Conservation (phyloP, 2,329 filamentous ascomycete species). For the Aspergillus piperis region DNA sequence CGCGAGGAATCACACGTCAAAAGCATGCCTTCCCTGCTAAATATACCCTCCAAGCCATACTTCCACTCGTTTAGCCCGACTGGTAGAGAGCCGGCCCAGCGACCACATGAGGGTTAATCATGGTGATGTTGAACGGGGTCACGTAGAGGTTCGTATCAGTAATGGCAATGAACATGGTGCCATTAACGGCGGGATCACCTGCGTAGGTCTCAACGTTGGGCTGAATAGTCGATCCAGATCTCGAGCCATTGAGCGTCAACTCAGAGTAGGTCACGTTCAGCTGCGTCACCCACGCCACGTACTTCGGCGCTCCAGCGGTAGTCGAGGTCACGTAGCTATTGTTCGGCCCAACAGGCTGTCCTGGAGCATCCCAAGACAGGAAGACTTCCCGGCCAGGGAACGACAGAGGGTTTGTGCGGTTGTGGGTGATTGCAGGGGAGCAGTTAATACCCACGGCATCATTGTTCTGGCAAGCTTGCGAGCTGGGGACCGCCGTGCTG, state of each 20-base stretch:
- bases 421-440: slow-evolving; percentile 65
- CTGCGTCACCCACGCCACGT: slow-evolving; percentile 75
- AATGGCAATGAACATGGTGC: slow-evolving; percentile 76
- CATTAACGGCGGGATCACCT: slow-evolving; percentile 70
- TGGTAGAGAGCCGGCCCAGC: slow-evolving; percentile 73
- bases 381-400: slow-evolving; percentile 73
- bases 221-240: slow-evolving; percentile 69
- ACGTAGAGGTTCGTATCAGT: slow-evolving; percentile 69
- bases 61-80: slow-evolving; percentile 60
- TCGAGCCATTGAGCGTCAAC: slow-evolving; percentile 53
- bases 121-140: slow-evolving; percentile 73
- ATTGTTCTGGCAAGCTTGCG: slow-evolving; percentile 60
- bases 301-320: slow-evolving; percentile 60
- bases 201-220: slow-evolving; percentile 68
- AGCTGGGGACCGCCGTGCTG: slow-evolving; percentile 39
- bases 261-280: slow-evolving; percentile 72
- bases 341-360: slow-evolving; percentile 71
- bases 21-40: no score
- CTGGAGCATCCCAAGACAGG: slow-evolving; percentile 71
- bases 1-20: no score
- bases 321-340: slow-evolving; percentile 74
- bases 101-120: slow-evolving; percentile 74
- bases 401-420: slow-evolving; percentile 69
- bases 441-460: slow-evolving; percentile 56
- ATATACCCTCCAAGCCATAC: no score